These are phyloP conservation scores for Hypoxylon perforatum DNA, from an alignment of 495 filamentous ascomycete species.

Conservation along the genomic window DNA sequence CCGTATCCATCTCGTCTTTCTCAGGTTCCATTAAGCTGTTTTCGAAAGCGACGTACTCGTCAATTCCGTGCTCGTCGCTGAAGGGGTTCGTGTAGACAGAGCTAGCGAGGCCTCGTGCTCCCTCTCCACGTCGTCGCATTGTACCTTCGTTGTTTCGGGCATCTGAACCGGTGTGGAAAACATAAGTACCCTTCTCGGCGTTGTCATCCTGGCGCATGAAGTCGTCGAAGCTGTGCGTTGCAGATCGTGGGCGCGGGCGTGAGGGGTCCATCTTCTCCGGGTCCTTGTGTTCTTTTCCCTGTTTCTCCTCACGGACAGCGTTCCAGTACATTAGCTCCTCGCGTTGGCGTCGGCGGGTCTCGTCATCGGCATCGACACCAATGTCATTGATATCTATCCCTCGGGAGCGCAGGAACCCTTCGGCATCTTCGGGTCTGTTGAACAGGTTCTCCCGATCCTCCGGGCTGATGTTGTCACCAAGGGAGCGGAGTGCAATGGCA, in stretches of 20 bases:
- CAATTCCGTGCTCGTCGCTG: conserved; percentile 65
- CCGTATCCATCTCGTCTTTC: conserved; percentile 59
- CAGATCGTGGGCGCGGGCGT: conserved; percentile 14
- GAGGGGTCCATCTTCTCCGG: conserved; percentile 19
- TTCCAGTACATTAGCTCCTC: conserved; percentile 82
- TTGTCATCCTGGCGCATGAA: conserved; percentile 57
- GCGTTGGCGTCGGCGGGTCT: conserved; percentile 70
- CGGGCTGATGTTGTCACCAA: conserved; percentile 81
- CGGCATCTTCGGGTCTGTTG: conserved; percentile 68
- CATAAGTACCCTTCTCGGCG: conserved; percentile 60
- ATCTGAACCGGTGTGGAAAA: conserved; percentile 62
- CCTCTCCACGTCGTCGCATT: conserved; percentile 61
- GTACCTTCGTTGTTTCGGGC: conserved; percentile 49
- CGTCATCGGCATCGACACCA: conserved; percentile 74
- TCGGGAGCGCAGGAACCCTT: conserved; percentile 62
- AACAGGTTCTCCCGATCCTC: conserved; percentile 61
- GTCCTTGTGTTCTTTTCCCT: conserved; percentile 46
- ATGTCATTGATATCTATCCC: conserved; percentile 59
- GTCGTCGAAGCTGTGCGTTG: conserved; percentile 62
- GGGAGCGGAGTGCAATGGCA: conserved; percentile 77
- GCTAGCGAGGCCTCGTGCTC: conserved; percentile 61
- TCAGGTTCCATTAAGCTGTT: conserved; percentile 50
- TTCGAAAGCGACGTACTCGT: conserved; percentile 55
- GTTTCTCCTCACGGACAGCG: conserved; percentile 50
- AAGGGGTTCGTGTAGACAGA: conserved; percentile 69